Conservation (phyloP, 768 basidiomycete genomes). For the Rickenella mellea region DNA sequence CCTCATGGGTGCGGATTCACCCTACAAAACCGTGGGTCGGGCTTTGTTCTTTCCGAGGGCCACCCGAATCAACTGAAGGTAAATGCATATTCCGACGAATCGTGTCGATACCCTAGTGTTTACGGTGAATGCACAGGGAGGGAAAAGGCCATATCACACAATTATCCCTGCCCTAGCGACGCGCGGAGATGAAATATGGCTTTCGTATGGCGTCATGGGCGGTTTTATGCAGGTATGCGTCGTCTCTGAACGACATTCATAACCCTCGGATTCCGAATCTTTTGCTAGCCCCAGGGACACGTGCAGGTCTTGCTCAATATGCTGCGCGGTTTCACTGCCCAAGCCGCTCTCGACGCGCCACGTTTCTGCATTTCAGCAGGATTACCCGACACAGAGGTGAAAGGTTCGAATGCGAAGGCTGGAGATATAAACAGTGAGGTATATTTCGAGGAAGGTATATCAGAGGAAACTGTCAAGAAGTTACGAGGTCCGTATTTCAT, state of each 20-base stretch:
- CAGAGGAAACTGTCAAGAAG: slow-evolving; percentile 47
- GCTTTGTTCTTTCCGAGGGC: slow-evolving; percentile 68
- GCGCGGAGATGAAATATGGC: slow-evolving; percentile 69
- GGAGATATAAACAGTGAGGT: slow-evolving; percentile 77
- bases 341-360: slow-evolving; percentile 89
- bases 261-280: background rate
- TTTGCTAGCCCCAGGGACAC: slow-evolving; percentile 80
- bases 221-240: slow-evolving; percentile 73
- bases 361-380: slow-evolving; percentile 94
- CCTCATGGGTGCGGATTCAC: slow-evolving; percentile 96
- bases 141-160: slow-evolving; percentile 87
- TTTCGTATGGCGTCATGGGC: slow-evolving; percentile 89
- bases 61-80: slow-evolving; percentile 85
- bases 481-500: slow-evolving; percentile 43
- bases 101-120: background rate
- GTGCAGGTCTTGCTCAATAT: slow-evolving; percentile 90
- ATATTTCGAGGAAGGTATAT: slow-evolving; percentile 81
- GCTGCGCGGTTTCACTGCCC: slow-evolving; percentile 76
- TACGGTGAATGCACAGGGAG: slow-evolving; percentile 33
- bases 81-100: slow-evolving; percentile 1
- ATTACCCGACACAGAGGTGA: slow-evolving; percentile 47
- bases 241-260: slow-evolving; percentile 4
- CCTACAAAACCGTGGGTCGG: slow-evolving; percentile 86
- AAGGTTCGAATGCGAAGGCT: slow-evolving; percentile 32
- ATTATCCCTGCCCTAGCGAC: slow-evolving; percentile 89